Percentiles rank a stretch among this genome's conserved stretches.
Conservation (phyloP, 495 filamentous ascomycete species). For the Aspergillus olivimuriae region DNA sequence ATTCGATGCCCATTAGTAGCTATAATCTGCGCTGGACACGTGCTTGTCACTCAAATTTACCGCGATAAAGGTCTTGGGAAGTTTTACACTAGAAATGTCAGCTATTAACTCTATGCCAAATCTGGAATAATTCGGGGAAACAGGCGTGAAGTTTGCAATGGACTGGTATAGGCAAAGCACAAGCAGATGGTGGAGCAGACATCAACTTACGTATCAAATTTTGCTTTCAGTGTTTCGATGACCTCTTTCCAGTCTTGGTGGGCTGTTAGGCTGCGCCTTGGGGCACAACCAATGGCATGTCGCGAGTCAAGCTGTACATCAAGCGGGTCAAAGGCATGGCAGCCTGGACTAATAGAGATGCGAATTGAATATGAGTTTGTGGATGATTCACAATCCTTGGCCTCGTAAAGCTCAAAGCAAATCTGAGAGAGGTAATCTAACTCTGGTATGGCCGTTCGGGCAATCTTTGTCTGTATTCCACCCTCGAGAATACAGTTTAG, state of each 20-base stretch:
- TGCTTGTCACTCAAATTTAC: constrained; percentile 78
- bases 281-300: constrained; percentile 89
- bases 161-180: too few species aligned
- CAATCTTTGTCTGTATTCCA: constrained; percentile 87
- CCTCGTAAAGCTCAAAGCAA: constrained; percentile 95
- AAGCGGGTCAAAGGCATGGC: constrained; percentile 89
- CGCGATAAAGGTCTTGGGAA: constrained; percentile 88
- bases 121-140: neutral
- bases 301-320: constrained; percentile 94
- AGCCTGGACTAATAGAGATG: constrained; percentile 91
- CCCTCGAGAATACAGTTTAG: constrained; percentile 97
- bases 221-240: constrained; percentile 86
- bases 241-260: constrained; percentile 94
- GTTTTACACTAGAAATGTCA: constrained; percentile 63
- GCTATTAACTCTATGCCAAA: neutral
- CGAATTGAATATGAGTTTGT: constrained; percentile 89
- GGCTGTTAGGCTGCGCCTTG: constrained; percentile 79
- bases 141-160: neutral
- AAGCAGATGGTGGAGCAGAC: neutral
- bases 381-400: constrained; percentile 66
- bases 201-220: constrained; percentile 79
- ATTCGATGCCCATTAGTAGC: too few species aligned
- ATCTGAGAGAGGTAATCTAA: constrained; percentile 97
- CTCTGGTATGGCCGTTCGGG: constrained; percentile 87
- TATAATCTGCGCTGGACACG: constrained; percentile 8